Percentiles rank a stretch among this genome's conserved stretches.
These are phyloP conservation scores for Aspergillus udagawae DNA, from an alignment of 2,329 filamentous ascomycete species.

Conservation along the genomic window DNA sequence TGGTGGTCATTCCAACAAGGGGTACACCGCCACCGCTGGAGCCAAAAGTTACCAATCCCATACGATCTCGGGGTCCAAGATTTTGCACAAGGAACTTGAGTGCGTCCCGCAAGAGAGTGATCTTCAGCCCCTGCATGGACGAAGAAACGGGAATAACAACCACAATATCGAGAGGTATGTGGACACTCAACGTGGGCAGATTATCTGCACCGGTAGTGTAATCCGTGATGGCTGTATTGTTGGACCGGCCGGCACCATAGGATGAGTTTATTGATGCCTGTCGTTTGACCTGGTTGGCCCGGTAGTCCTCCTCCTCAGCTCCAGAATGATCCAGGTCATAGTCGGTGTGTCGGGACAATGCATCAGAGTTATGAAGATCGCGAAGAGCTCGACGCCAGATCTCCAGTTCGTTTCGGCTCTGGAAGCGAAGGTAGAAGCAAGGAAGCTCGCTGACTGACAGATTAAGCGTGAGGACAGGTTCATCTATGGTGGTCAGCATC, in stretches of 20 bases:
- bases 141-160: constrained; percentile 96
- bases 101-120: constrained; percentile 86
- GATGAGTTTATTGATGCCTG: constrained; percentile 79
- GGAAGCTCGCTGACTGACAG: constrained; percentile 89
- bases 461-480: constrained; percentile 81
- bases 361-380: constrained; percentile 72
- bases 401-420: constrained; percentile 73
- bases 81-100: constrained; percentile 87
- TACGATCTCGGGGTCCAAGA: constrained; percentile 87
- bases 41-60: constrained; percentile 96
- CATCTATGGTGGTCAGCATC: constrained; percentile 49
- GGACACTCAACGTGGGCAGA: constrained; percentile 64
- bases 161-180: constrained; percentile 91
- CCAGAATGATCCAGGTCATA: constrained; percentile 78
- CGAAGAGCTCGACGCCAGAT: constrained; percentile 83
- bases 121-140: constrained; percentile 99
- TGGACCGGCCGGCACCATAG: constrained; percentile 77
- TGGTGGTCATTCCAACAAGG: constrained; percentile 96
- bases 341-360: constrained; percentile 61
- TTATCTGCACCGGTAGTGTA: constrained; percentile 65
- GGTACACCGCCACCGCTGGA: constrained; percentile 90
- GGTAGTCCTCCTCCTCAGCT: constrained; percentile 83
- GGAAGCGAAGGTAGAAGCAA: constrained; percentile 88
- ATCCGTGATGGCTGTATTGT: constrained; percentile 84
- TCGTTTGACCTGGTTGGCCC: constrained; percentile 57